Evolutionary conservation across 768 basidiomycete species (phyloP).

Genomic region (Daedalea quercina): DNA sequence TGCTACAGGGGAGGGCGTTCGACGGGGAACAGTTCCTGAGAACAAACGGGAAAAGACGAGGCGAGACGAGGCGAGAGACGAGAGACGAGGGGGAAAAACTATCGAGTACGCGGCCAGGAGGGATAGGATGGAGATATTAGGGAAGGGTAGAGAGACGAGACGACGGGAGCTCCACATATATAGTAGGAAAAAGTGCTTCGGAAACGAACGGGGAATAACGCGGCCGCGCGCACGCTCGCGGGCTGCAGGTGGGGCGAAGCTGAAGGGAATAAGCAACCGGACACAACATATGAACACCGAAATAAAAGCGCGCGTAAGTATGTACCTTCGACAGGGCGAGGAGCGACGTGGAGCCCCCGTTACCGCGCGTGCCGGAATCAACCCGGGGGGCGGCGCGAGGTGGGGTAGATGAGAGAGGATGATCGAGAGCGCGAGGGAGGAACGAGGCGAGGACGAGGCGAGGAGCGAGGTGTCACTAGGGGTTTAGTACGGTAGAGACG

Average conservation of each 20-base stretch:
- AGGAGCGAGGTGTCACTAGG: not conserved
- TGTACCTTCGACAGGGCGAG: not conserved
- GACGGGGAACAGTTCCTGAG: not conserved
- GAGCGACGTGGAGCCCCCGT: not conserved
- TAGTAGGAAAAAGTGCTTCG: not conserved
- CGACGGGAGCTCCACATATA: not conserved
- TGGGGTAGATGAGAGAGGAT: not conserved
- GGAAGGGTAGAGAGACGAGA: not conserved
- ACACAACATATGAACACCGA: not conserved
- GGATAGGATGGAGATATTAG: not conserved
- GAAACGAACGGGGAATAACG: not conserved
- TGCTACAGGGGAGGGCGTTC: slow-evolving; percentile 2
- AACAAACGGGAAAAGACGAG: not conserved
- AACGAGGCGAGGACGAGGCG: no score
- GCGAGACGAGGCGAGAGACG: not conserved
- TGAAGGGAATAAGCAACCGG: not conserved
- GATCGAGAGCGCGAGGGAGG: not conserved
- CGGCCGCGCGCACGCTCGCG: not conserved
- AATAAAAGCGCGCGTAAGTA: not conserved
- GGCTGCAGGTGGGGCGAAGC: not conserved
- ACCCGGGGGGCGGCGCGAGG: not conserved
- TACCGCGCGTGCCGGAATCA: not conserved
- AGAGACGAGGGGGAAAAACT: not conserved
- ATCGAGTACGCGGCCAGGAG: not conserved
- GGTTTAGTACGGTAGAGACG: slow-evolving; percentile 3